These are phyloP conservation scores for Parietichytrium sp. DNA, from an alignment of 108 stramenopile species.

Conservation along the genomic window DNA sequence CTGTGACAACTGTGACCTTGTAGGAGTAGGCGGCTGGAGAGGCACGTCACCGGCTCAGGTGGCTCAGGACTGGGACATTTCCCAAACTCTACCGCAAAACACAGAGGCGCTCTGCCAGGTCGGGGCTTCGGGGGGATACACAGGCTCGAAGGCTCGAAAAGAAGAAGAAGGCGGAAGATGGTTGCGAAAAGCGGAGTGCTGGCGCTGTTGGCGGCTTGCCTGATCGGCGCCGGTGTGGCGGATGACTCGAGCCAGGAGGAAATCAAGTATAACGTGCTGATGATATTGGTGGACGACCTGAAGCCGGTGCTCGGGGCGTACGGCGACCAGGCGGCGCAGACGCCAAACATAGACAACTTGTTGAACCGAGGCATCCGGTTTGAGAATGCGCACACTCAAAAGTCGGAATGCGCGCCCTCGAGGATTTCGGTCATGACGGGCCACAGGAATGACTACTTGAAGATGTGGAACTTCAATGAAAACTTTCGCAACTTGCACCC, in stretches of 20 bases:
- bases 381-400: background rate
- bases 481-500: background rate
- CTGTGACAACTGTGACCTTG: no score
- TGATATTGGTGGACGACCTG: slow-evolving; percentile 43
- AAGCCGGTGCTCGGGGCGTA: slow-evolving; percentile 21
- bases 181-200: no score
- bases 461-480: background rate
- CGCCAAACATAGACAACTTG: slow-evolving; percentile 39
- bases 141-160: no score
- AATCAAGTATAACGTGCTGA: slow-evolving; percentile 36
- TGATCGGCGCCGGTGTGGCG: background rate
- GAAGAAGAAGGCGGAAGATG: no score
- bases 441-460: background rate
- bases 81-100: no score
- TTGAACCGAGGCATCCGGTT: background rate
- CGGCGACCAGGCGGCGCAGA: background rate
- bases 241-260: background rate
- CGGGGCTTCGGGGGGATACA: no score
- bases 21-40: no score
- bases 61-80: no score
- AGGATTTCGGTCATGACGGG: slow-evolving; percentile 40
- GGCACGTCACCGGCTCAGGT: no score
- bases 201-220: no score
- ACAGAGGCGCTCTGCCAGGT: no score
- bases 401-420: slow-evolving; percentile 21